These are phyloP conservation scores for Coniella lustricola DNA, from an alignment of 2,329 filamentous ascomycete species.

Conservation along the genomic window DNA sequence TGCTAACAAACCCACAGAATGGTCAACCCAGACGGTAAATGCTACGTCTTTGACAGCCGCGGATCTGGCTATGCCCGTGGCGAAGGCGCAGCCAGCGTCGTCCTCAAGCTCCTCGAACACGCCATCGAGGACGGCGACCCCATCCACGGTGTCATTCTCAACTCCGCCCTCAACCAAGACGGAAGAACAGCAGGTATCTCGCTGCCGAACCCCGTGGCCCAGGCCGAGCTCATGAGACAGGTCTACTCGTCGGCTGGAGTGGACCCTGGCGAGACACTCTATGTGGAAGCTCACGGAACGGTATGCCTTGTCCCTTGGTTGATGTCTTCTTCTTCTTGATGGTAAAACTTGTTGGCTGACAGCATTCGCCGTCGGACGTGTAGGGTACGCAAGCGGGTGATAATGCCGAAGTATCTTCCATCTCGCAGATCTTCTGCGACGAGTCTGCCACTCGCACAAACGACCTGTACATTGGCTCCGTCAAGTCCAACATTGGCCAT, in stretches of 20 bases:
- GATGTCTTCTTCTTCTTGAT: not conserved
- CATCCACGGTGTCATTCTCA: slow-evolving; percentile 23
- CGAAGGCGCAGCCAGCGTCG: slow-evolving; percentile 30
- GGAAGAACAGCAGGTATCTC: slow-evolving; percentile 32
- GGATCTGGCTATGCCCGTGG: slow-evolving; percentile 31
- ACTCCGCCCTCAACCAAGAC: slow-evolving; percentile 32
- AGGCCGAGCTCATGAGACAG: slow-evolving; percentile 18
- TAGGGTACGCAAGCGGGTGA: slow-evolving; percentile 3
- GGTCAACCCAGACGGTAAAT: slow-evolving; percentile 19
- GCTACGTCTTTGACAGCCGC: slow-evolving; percentile 24
- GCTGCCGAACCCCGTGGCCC: slow-evolving; percentile 23
- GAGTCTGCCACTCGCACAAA: not conserved
- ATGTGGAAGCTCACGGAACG: slow-evolving; percentile 25
- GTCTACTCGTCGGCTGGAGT: slow-evolving; percentile 18
- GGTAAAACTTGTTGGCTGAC: not conserved
- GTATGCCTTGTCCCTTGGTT: not conserved
- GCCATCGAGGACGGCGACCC: slow-evolving; percentile 28
- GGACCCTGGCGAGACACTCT: slow-evolving; percentile 15
- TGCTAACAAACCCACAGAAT: slow-evolving; percentile 8
- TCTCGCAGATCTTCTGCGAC: not conserved
- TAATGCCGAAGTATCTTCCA: slow-evolving; percentile 3
- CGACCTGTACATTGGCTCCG: slow-evolving; percentile 13
- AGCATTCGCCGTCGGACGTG: not conserved
- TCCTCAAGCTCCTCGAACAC: slow-evolving; percentile 31
- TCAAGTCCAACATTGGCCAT: slow-evolving; percentile 21